Evolutionary conservation across 371 early-diverging fungal species (phyloP).

Genomic region (Mucor racemosus): DNA sequence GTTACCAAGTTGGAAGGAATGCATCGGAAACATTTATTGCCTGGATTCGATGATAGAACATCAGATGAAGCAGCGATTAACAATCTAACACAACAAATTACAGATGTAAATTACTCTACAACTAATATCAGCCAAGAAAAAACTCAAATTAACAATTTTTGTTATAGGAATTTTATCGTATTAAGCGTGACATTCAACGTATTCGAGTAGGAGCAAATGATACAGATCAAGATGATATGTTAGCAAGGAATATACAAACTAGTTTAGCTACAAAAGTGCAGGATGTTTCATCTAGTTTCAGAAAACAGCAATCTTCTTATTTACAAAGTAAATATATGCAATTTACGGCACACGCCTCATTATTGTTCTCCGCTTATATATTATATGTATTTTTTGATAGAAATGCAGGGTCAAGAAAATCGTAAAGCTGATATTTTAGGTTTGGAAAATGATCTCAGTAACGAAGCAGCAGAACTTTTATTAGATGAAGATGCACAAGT

Average conservation of each 20-base stretch:
- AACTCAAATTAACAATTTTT: background rate
- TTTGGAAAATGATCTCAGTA: slow-evolving; percentile 41
- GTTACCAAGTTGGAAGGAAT: slow-evolving; percentile 83
- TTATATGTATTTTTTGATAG: slow-evolving; percentile 15
- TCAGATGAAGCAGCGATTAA: slow-evolving; percentile 88
- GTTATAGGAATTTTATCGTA: slow-evolving; percentile 80
- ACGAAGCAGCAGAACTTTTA: slow-evolving; percentile 51
- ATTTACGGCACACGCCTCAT: background rate
- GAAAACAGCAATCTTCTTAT: slow-evolving; percentile 87
- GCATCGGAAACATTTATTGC: slow-evolving; percentile 90
- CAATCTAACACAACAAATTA: slow-evolving; percentile 79
- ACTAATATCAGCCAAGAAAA: background rate
- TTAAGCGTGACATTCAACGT: slow-evolving; percentile 81
- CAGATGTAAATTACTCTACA: slow-evolving; percentile 56
- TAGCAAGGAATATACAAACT: slow-evolving; percentile 88
- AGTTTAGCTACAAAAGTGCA: slow-evolving; percentile 90
- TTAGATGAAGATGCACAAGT: slow-evolving; percentile 55
- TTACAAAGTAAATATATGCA: slow-evolving; percentile 71
- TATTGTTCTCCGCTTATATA: slow-evolving; percentile 22
- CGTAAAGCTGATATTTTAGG: slow-evolving; percentile 55
- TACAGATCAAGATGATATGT: slow-evolving; percentile 66
- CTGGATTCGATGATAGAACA: slow-evolving; percentile 91
- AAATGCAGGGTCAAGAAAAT: slow-evolving; percentile 52
- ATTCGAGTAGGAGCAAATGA: slow-evolving; percentile 61
- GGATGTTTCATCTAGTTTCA: slow-evolving; percentile 78